Evolutionary conservation across 2,329 filamentous ascomycete genomes (phyloP), one percentile per base, ranked within the genome.

Genomic region (Aplosporella prunicola): DNA sequence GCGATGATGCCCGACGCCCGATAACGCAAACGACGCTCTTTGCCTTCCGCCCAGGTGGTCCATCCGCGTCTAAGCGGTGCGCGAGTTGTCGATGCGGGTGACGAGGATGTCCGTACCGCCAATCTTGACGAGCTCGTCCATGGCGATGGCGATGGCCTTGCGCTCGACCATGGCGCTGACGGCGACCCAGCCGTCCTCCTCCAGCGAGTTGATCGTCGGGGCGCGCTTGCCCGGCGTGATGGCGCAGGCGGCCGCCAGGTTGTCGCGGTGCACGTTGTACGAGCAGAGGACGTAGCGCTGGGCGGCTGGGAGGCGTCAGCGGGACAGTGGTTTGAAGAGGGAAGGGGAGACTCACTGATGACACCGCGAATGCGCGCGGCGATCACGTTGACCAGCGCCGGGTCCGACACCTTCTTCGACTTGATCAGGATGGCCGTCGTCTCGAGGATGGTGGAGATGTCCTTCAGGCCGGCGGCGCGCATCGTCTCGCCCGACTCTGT

Each of bases 401-500:
- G 75, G 61, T 94, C 84, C 43, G 81, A 83, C 5, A 88, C 80
- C 40, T 78, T 74, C 57, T 80, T 86, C 27, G 87, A 94, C 67
- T 89, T 89, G 69, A 98, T 88, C 41, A 98, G 74, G 32, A 95
- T 81, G 20, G 91, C 88, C 13, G 81, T 84, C 39, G 82, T 88
- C 40, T 86, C 79, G 35, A 95, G 74, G 17, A 98, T 87, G 2
- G 91, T 98, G 51, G 91, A 87, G 51, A 96, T 95, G 40, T 89
- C 81, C 64, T 87, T 88, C 34, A 98, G 73, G 16, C 91, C 91
- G 28, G 89, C 89, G 14, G 89, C 91, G 54, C 84, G 82, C 91
- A 98, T 98, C 0, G 91, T 98, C 64, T 96, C 89, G 40, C 91
- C 91, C 14, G 91, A 96, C 69, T 98, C 89, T 91, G 49, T 14